Conservation (phyloP, 768 basidiomycete genomes). For the Suillus bovinus region DNA sequence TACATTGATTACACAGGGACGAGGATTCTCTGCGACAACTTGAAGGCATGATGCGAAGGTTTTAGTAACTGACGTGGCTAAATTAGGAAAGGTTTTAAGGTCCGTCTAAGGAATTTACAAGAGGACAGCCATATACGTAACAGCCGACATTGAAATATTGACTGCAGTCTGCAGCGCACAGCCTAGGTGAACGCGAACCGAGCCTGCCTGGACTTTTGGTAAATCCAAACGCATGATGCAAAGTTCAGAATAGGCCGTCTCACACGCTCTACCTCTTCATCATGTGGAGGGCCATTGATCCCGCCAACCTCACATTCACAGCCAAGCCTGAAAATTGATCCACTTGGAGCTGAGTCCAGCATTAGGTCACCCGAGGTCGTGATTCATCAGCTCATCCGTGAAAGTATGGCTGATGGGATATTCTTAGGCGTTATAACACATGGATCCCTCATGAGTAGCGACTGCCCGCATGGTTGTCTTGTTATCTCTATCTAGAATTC, state of each 20-base stretch:
- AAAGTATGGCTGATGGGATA: neutral
- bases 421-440: neutral
- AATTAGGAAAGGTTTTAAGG: no score
- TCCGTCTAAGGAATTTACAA: no score
- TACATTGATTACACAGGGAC: no score
- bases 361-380: neutral
- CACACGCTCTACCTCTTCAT: neutral
- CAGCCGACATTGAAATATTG: no score
- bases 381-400: neutral
- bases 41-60: no score
- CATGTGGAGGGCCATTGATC: neutral
- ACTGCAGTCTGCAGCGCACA: no score
- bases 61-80: no score
- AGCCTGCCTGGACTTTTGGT: no score
- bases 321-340: neutral
- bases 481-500: conserved; percentile 2
- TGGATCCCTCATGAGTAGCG: neutral
- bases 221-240: neutral
- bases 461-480: conserved; percentile 1
- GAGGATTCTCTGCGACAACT: no score
- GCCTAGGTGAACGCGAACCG: no score
- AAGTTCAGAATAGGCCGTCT: neutral
- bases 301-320: neutral
- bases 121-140: no score
- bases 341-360: neutral